Base-by-base conservation (phyloP, 768 basidiomycete genomes). In the Lactifluus pinguis region DNA sequence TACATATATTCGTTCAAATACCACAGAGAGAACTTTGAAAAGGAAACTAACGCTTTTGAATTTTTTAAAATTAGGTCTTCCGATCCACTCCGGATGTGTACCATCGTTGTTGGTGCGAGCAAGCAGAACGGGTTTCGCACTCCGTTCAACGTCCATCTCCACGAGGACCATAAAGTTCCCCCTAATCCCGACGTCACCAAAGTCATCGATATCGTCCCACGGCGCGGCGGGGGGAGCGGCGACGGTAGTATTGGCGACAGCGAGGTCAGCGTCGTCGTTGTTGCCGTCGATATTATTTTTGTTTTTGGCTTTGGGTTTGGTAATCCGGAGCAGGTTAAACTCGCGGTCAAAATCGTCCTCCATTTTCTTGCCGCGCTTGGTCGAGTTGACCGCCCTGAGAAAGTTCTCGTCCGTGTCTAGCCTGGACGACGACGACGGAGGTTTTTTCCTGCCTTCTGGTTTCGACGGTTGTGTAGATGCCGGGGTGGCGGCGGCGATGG, bases 131-230 rank as follows among this genome's bases (percentile, higher is more conserved):
- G 49, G 39, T 47, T 52, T 65, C 68, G 44, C 55, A 54, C 39
- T 60, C 56, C 60, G 45, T 62, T 61, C 55, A 14, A 84, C 73
- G 39, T 83, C 81, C 75, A 86, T 72, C 52, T 86, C 83, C 25
- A 86, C 72, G 36, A 88, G 77, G 3, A 85, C 79, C 87, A 89
- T 88, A 56, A 89, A 89, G 65, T 89, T 89, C 0, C 87, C 87
- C 49, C 84, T 72, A 41, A 88, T 53, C 57, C 78, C 73, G 49
- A 83, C 77, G 56, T 85, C 80, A 21, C 80, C 83, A 69, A 87
- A 85, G 55, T 83, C 83, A 25, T 79, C 84, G 29, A 87, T 68
- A 19, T 82, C 67, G 2, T 74, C 77, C 83, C 83, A 85, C 39
- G 80, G 76, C 30, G 77, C 72, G 48, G 80, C 79, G n/a, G n/a